Conservation (phyloP, 2,329 filamentous ascomycete species). For the Xylariaceae sp. region DNA sequence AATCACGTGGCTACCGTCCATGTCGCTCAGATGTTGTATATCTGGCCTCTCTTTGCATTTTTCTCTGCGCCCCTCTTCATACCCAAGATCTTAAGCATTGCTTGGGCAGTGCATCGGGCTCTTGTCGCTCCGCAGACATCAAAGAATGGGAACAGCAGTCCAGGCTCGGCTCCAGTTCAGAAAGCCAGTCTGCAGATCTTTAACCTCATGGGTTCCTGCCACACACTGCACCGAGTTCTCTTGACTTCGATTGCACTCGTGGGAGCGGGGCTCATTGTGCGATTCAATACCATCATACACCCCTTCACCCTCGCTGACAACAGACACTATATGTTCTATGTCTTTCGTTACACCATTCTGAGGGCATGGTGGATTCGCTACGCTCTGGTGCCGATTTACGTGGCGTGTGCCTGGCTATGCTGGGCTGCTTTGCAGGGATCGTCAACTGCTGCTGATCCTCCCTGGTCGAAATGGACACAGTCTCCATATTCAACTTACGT, state of each 20-base stretch:
- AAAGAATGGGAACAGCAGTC: not conserved
- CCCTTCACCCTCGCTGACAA: slow-evolving; percentile 97
- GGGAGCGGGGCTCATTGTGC: slow-evolving; percentile 51
- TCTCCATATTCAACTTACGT: slow-evolving; percentile 13
- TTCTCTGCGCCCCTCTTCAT: slow-evolving; percentile 80
- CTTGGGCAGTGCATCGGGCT: slow-evolving; percentile 14
- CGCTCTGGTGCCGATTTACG: slow-evolving; percentile 67
- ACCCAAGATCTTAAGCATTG: slow-evolving; percentile 45
- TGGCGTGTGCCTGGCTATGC: slow-evolving; percentile 64
- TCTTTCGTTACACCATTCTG: slow-evolving; percentile 81
- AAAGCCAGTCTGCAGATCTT: slow-evolving; percentile 12
- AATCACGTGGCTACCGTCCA: slow-evolving; percentile 91
- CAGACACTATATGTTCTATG: slow-evolving; percentile 94
- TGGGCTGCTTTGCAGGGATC: slow-evolving; percentile 60
- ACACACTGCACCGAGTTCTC: slow-evolving; percentile 34
- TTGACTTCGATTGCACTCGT: slow-evolving; percentile 36
- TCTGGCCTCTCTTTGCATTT: slow-evolving; percentile 86
- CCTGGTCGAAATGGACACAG: slow-evolving; percentile 4
- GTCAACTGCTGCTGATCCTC: slow-evolving; percentile 7
- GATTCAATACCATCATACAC: slow-evolving; percentile 88
- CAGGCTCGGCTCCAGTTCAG: not conserved
- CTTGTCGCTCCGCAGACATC: not conserved
- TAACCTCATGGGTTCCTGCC: slow-evolving; percentile 31
- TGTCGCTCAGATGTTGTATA: slow-evolving; percentile 88
- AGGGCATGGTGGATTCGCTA: slow-evolving; percentile 64